Conservation (phyloP, 2,329 filamentous ascomycete genomes). For the Cladosporium sp. region DNA sequence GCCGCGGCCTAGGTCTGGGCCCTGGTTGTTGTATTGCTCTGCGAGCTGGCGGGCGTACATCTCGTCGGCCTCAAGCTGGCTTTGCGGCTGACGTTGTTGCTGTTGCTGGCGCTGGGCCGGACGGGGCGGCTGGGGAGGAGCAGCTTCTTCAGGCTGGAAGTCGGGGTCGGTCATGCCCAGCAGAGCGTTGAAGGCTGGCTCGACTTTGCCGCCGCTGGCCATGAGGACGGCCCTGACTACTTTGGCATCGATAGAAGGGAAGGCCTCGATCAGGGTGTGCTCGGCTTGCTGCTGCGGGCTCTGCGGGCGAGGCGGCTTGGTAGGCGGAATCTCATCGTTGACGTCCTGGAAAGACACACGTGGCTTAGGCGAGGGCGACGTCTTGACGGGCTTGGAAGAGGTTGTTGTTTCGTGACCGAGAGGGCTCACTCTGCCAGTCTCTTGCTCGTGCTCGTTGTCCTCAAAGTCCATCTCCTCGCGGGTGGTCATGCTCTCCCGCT, state of each 20-base stretch:
- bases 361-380: slow-evolving; percentile 44
- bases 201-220: slow-evolving; percentile 83
- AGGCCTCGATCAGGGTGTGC: slow-evolving; percentile 87
- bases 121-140: slow-evolving; percentile 77
- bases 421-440: slow-evolving; percentile 51
- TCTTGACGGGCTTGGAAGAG: slow-evolving; percentile 28
- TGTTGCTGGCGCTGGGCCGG: slow-evolving; percentile 53
- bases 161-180: slow-evolving; percentile 64
- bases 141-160: slow-evolving; percentile 52
- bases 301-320: slow-evolving; percentile 79
- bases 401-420: slow-evolving; percentile 39
- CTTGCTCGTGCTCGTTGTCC: slow-evolving; percentile 59
- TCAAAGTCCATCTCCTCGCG: slow-evolving; percentile 49
- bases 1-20: slow-evolving; percentile 31
- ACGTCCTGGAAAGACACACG: slow-evolving; percentile 50
- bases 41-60: slow-evolving; percentile 88
- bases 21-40: slow-evolving; percentile 69
- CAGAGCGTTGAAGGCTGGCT: slow-evolving; percentile 93
- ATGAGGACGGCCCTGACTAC: slow-evolving; percentile 86
- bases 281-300: slow-evolving; percentile 83
- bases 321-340: slow-evolving; percentile 57
- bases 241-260: slow-evolving; percentile 75
- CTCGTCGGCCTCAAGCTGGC: slow-evolving; percentile 87
- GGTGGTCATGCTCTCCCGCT: slow-evolving; percentile 41
- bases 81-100: slow-evolving; percentile 57